Conservation (phyloP, 208 protist species). For the Perkinsela sp. region DNA sequence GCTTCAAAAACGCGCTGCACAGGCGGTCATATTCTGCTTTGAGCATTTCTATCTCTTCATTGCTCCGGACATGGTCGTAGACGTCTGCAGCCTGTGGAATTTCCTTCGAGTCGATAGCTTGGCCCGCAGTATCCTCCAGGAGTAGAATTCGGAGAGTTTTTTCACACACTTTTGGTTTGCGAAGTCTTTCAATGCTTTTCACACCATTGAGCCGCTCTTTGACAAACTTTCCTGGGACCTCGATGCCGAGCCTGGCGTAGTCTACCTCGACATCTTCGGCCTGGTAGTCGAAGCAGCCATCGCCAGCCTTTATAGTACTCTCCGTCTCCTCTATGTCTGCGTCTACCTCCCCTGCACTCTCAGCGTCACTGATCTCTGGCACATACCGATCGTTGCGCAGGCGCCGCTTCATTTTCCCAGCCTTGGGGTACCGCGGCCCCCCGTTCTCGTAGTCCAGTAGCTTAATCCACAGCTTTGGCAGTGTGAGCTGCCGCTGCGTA, state of each 20-base stretch:
- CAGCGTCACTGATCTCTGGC: conserved; percentile 22
- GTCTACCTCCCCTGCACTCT: conserved; percentile 13
- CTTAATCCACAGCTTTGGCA: conserved; percentile 60
- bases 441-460: conserved; percentile 64
- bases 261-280: conserved; percentile 27
- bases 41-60: neutral
- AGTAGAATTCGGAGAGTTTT: neutral
- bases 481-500: conserved; percentile 30
- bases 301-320: conserved; percentile 16
- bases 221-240: conserved; percentile 9
- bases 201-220: neutral
- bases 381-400: conserved; percentile 23
- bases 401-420: conserved; percentile 40
- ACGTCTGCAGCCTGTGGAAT: too few species aligned
- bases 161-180: too few species aligned
- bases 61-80: neutral
- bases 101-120: neutral
- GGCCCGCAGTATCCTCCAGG: too few species aligned
- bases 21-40: neutral
- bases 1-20: neutral
- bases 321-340: neutral
- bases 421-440: conserved; percentile 57
- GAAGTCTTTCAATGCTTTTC: neutral
- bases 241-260: conserved; percentile 16
- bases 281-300: conserved; percentile 64